These are phyloP conservation scores for Oryza meridionalis DNA, from an alignment of 176 grass and related monocot species.

Conservation along the genomic window DNA sequence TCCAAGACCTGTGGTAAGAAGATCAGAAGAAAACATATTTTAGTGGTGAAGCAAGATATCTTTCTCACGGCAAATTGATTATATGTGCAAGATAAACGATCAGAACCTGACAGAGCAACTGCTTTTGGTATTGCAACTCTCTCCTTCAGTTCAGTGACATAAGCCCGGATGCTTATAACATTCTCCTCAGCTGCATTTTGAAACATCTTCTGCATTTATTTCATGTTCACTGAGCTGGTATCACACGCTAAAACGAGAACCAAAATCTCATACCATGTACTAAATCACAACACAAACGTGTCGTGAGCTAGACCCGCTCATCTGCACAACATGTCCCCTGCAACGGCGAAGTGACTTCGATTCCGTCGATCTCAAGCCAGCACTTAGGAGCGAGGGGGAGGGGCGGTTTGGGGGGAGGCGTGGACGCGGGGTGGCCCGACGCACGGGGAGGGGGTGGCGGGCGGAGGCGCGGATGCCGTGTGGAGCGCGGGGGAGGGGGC, in stretches of 20 bases:
- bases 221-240: no score
- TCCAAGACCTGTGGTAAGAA: slow-evolving; percentile 68
- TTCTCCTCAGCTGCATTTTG: slow-evolving; percentile 96
- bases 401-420: no score
- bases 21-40: slow-evolving; percentile 27
- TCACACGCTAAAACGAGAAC: neutral
- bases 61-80: neutral
- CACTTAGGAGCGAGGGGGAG: no score
- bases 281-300: neutral
- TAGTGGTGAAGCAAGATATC: slow-evolving; percentile 3
- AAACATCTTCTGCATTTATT: slow-evolving; percentile 88
- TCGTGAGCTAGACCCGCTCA: neutral
- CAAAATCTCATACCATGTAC: neutral
- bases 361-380: neutral
- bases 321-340: neutral
- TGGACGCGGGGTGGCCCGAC: no score
- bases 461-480: no score
- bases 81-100: neutral
- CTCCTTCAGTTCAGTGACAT: slow-evolving; percentile 95
- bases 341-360: neutral
- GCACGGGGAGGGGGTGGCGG: no score
- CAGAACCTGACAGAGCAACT: slow-evolving; percentile 78
- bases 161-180: slow-evolving; percentile 79
- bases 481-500: no score
- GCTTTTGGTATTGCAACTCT: slow-evolving; percentile 96